Evolutionary conservation across 164 flowering plant genomes (phyloP), one percentile per base, ranked within the genome.

Genomic region (Stephania yunnanensis): DNA sequence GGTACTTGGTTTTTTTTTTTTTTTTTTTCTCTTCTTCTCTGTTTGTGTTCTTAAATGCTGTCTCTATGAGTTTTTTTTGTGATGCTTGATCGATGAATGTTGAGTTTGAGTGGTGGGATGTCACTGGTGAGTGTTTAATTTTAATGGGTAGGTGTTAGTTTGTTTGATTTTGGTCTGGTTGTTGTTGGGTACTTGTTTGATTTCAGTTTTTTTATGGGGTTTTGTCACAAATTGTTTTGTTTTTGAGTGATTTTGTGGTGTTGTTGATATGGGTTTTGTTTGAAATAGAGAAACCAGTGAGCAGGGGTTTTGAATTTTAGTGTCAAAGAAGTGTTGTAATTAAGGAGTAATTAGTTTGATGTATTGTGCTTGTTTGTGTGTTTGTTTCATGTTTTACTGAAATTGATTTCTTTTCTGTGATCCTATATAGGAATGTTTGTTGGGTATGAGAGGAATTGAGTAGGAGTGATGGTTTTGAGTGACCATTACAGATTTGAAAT

Each of bases 401-500:
- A 63, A 20, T 44, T 73, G 63, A 19, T 10, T 63, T 73, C 29
- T 63, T 15, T 58, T 46, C 36, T 73, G 29, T 63, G 22, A 10
- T 73, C 44, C 5, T 20, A 63, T 63, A 6, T 45, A 73, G 75
- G 75, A 73, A 73, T 63, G 42, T 63, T 52, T 45, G 12, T 45
- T 63, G 75, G 68, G 68, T 44, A 42, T 45, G 75, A n/a, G 75
- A 73, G 12, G 17, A 63, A 5, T 42, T 63, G 4, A 11, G 5
- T 61, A 73, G 55, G 46, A 73, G 20, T 52, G 15, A 48, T 25
- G 74, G 31, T 63, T 45, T 44, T 63, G 5, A 44, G 20, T 73
- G 15, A 36, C 4, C 4, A 36, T 4, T 36, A 36, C 1, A 36
- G 4, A 72, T 10, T 46, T 12, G 6, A 10, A 46, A 87, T 89